These are phyloP conservation scores for Plenodomus lindquistii DNA, from an alignment of 2,329 filamentous ascomycete species.

Conservation along the genomic window DNA sequence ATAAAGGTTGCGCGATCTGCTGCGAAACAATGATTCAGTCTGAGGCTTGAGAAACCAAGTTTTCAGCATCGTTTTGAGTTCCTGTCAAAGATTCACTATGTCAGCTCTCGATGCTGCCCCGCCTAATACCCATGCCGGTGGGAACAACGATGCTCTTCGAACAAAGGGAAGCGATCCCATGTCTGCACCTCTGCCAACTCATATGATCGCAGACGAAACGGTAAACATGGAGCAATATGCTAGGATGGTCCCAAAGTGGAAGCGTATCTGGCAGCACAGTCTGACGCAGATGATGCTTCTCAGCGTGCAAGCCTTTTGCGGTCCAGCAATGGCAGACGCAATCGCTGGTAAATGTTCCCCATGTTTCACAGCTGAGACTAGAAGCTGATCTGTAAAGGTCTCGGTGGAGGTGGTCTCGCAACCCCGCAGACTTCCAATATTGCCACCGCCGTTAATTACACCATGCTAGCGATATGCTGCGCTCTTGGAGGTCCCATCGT, in stretches of 20 bases:
- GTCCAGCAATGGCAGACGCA: constrained; percentile 37
- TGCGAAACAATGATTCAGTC: constrained; percentile 3
- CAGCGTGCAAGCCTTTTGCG: constrained; percentile 51
- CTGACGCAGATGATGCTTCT: constrained; percentile 56
- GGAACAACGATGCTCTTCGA: constrained; percentile 33
- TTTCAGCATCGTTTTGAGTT: not conserved
- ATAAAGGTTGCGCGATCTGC: constrained; percentile 18
- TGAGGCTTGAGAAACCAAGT: constrained; percentile 1
- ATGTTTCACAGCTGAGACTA: not conserved
- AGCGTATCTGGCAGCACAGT: constrained; percentile 52
- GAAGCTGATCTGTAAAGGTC: constrained; percentile 10
- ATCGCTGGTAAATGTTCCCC: constrained; percentile 23
- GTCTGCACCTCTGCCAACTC: constrained; percentile 15
- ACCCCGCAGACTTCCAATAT: constrained; percentile 51
- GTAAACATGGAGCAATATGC: constrained; percentile 46
- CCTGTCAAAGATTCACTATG: constrained; percentile 19
- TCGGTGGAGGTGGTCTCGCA: constrained; percentile 50
- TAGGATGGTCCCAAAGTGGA: constrained; percentile 46
- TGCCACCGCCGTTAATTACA: constrained; percentile 37
- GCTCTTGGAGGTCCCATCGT: constrained; percentile 51
- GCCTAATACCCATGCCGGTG: constrained; percentile 39
- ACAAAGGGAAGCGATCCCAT: constrained; percentile 32
- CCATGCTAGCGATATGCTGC: constrained; percentile 39
- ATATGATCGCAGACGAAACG: constrained; percentile 27
- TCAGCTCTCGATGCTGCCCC: constrained; percentile 35